Base-by-base conservation (phyloP, 768 basidiomycete species). In the Boletus reticulatus region DNA sequence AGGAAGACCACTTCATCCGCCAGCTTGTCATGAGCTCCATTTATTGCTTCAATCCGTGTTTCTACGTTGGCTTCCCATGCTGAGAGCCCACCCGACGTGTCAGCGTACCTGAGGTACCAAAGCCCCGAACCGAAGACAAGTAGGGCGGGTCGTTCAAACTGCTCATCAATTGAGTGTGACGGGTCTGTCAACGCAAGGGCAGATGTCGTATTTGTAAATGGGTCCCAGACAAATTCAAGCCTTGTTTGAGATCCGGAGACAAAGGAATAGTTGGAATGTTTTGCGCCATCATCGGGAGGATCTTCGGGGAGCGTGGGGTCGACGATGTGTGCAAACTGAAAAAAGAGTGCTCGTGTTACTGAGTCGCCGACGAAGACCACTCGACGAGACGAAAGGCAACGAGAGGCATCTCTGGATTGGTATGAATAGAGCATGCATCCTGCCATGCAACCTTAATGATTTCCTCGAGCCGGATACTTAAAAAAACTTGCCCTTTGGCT, bases 341-440 rank as follows among this genome's bases (percentile, higher is more conserved):
- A 94, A 74, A 88, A 96, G 16, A 94, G 76, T 51, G 82, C 79
- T 46, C 94, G 78, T 14, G 90, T 88, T 34, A 88, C 83, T 17
- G 92, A 94, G 69, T 97, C 94, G 19, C 94, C 94, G 41, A 90
- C 74, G 67, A 96, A 96, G 39, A 88, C 76, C 37, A 93, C 73
- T 9, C 79, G 80, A 59, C 81, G 76, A 6, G 79, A 78, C n/a
- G 71, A 68, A 20, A 91, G 70, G 64, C 90, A 92, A 14, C 67
- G 63, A 9, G 74, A 66, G 29, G 77, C 77, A 49, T 90, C 84
- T 8, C 72, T 73, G 6, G 82, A 69, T 48, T 76, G 75, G 68
- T 93, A 92, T 32, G 75, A 65, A 68, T 88, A 74, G 45, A 91
- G 78, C 83, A 93, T 92, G 67, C 93, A 95, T 29, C 90, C 91